phyloP scores from a whole-genome alignment of 192 early-diverging fungal species.

The Backusella tarrabulga region DNA sequence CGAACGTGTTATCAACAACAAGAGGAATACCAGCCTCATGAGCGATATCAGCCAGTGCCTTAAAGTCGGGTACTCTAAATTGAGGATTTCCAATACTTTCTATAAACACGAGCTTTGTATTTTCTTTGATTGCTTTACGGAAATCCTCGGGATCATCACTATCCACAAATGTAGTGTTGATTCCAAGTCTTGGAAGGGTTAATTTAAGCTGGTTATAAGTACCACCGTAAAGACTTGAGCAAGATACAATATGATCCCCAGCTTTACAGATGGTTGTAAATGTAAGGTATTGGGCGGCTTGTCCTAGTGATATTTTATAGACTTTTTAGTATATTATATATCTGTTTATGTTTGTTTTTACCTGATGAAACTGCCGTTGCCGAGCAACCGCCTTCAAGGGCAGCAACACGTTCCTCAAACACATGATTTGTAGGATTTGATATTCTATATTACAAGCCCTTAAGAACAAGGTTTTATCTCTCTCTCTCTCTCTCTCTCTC shows the following conservation, averaged over 20 bases:
- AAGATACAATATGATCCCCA: conserved; percentile 90
- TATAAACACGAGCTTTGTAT: conserved; percentile 87
- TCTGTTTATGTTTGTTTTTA: neutral
- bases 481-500: neutral
- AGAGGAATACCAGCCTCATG: conserved; percentile 86
- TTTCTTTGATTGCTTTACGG: conserved; percentile 76
- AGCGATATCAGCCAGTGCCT: conserved; percentile 75
- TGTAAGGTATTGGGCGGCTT: conserved; percentile 88
- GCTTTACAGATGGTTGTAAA: conserved; percentile 72
- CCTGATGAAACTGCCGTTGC: conserved; percentile 58
- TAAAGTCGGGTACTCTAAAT: conserved; percentile 87
- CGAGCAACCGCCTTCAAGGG: conserved; percentile 81
- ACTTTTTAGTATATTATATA: neutral
- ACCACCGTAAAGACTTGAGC: conserved; percentile 74
- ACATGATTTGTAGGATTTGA: conserved; percentile 84
- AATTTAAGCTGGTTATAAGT: conserved; percentile 89
- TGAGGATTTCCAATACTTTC: conserved; percentile 93
- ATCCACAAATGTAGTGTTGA: conserved; percentile 74
- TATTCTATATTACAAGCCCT: conserved; percentile 14
- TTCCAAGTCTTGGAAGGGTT: conserved; percentile 78
- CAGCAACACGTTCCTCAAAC: conserved; percentile 90
- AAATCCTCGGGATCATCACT: conserved; percentile 78
- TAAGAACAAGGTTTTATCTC: neutral
- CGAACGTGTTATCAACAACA: neutral
- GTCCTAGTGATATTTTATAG: conserved; percentile 43